Evolutionary conservation across 2,329 filamentous ascomycete species (phyloP), one percentile per base, ranked within the genome.

Genomic region (Thelonectria olida): DNA sequence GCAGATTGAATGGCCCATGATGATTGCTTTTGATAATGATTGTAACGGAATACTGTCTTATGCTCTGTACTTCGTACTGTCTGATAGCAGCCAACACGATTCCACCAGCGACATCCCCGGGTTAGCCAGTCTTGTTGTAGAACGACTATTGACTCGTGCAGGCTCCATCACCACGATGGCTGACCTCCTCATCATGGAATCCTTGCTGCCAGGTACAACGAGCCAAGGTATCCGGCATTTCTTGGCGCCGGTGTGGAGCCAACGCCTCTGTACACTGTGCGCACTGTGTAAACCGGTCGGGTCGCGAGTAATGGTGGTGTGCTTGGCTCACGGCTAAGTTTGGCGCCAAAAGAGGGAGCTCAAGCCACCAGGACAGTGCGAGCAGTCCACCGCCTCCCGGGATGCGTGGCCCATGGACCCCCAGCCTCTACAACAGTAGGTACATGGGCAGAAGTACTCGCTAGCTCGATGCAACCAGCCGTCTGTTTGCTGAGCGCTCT

Each of bases 381-480:
- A 7, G 23, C 5, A 17, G 9, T 13, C 2, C 41, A n/a, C 28
- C 13, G 36, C 20, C 20, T 38, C 5, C 22, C 44, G 31, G 36
- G n/a, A n/a, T 60, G 39, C 38, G 51, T 41, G 38, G 52, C 51
- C 47, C 52, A 45, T 22, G 51, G 45, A 42, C 27, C 58, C 52
- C 45, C 51, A 34, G 45, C 39, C 31, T 47, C 38, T 51, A 31
- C 58, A 41, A 51, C 52, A 38, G 31, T 39, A 54, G 31, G 58
- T 55, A 61, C 52, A 34, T 51, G 47, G 10, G 19, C 10, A 5
- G 5, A 55, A 19, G 58, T 61, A 61, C 52, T 54, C 17, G 39
- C 55, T 64, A 66, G 60, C 62, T 59, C 61, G 58, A 63, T 71
- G 65, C 63, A 68, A 66, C 67, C 58, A 65, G 68, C 58, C 47